Base-by-base conservation (phyloP, 106 monocot genomes). In the Amphibolis antarctica region DNA sequence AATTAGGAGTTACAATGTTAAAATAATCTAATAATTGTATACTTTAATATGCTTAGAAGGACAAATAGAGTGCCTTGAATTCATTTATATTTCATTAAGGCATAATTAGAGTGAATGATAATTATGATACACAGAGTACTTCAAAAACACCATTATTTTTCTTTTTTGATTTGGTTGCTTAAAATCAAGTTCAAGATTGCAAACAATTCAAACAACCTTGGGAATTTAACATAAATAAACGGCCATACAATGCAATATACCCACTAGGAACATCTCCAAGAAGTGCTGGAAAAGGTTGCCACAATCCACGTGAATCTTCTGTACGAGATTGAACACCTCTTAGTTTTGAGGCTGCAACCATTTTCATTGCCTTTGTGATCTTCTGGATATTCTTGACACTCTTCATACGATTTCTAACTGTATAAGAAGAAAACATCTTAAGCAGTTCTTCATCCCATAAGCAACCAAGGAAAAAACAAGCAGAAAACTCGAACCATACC, bases 331-430 rank as follows among this genome's bases (percentile, higher is more conserved):
- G 93, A 75, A 83, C 89, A 66, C 75, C 79, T 28, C 93, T 69
- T 43, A 94, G 73, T 77, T 89, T 89, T 36, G 93, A 94, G 28
- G 89, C 93, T 72, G 93, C 93, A 19, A 94, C 93, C 93, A 94
- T 94, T 65, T 94, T 94, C 93, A 94, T 94, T 59, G 93, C 93
- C 65, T 94, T 89, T n/a, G 93, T 94, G 50, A 94, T 94, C 77
- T 94, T 94, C 52, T 94, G 89, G 15, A 94, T 94, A 55, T 89
- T 94, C 76, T 76, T 86, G 11, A 94, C 83, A 89, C 93, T 94
- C 65, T 89, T 94, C 93, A 94, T 94, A 44, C 93, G 55, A 31
- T 77, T 94, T 65, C 93, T 83, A 17, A 94, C 93, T 94, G 81
- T 63, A 82, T 20, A 17, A 65, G 7, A 72, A 42, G 54, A 12